Conservation (phyloP, 768 basidiomycete species). For the Boletus sensibilis region DNA sequence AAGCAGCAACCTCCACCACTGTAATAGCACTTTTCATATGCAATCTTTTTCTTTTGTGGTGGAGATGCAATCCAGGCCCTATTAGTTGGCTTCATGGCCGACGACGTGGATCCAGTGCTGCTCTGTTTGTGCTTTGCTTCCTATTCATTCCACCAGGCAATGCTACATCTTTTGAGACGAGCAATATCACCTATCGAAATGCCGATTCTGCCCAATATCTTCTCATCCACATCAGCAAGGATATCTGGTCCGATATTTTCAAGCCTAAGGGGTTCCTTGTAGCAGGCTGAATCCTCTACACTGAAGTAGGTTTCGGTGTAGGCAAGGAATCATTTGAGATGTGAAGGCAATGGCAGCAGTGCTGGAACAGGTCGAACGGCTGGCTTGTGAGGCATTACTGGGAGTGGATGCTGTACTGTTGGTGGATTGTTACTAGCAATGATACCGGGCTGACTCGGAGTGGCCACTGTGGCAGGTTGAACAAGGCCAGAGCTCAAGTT, state of each 20-base stretch:
- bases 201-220: neutral
- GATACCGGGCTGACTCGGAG: too few relatives aligned
- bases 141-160: too few relatives aligned
- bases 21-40: constrained; percentile 1
- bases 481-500: neutral
- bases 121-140: too few relatives aligned
- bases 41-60: neutral
- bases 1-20: neutral
- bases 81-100: too few relatives aligned
- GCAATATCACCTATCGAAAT: neutral
- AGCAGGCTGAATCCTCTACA: neutral
- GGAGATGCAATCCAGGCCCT: too few relatives aligned
- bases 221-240: neutral
- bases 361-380: too few relatives aligned
- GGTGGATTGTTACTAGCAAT: too few relatives aligned
- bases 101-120: too few relatives aligned
- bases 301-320: neutral
- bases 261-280: neutral
- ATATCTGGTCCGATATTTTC: neutral
- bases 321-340: neutral
- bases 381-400: neutral
- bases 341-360: neutral
- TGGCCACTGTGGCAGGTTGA: too few relatives aligned
- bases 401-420: neutral
- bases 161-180: neutral